phyloP scores from a whole-genome alignment of 495 filamentous ascomycete genomes.

The Podospora australis region DNA sequence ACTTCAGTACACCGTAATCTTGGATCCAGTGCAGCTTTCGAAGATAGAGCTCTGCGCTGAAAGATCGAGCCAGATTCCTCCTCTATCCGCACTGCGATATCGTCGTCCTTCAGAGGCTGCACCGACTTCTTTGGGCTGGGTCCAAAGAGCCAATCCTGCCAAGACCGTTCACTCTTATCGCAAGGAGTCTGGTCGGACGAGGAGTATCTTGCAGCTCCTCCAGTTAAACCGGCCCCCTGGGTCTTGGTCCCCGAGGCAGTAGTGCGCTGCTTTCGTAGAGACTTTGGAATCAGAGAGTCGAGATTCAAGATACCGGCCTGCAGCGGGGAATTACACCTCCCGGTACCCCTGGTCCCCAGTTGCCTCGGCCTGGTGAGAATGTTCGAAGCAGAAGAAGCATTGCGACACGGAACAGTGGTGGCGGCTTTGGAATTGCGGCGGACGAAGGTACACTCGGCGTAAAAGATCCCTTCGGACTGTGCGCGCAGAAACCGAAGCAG shows the following conservation, averaged over 20 bases:
- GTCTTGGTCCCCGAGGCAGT: constrained; percentile 7
- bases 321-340: constrained; percentile 26
- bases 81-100: constrained; percentile 46
- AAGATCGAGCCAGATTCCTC: constrained; percentile 46
- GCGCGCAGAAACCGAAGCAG: constrained; percentile 56
- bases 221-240: constrained; percentile 6
- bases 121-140: constrained; percentile 24
- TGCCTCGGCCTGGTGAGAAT: constrained; percentile 6
- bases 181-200: constrained; percentile 27
- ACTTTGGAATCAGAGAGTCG: constrained; percentile 37
- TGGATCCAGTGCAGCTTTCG: constrained; percentile 71
- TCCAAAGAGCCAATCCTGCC: constrained; percentile 53
- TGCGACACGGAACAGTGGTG: constrained; percentile 8
- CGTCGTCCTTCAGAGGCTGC: constrained; percentile 41
- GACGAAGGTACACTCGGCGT: constrained; percentile 16
- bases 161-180: constrained; percentile 35
- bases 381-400: constrained; percentile 22
- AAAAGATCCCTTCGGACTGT: constrained; percentile 50
- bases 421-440: constrained; percentile 1
- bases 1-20: constrained; percentile 90
- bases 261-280: constrained; percentile 13
- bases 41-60: constrained; percentile 55
- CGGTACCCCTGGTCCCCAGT: constrained; percentile 7
- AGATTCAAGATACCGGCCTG: constrained; percentile 40
- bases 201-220: constrained; percentile 26